Evolutionary conservation across 768 basidiomycete genomes (phyloP).

Genomic region (Suillus subaureus): DNA sequence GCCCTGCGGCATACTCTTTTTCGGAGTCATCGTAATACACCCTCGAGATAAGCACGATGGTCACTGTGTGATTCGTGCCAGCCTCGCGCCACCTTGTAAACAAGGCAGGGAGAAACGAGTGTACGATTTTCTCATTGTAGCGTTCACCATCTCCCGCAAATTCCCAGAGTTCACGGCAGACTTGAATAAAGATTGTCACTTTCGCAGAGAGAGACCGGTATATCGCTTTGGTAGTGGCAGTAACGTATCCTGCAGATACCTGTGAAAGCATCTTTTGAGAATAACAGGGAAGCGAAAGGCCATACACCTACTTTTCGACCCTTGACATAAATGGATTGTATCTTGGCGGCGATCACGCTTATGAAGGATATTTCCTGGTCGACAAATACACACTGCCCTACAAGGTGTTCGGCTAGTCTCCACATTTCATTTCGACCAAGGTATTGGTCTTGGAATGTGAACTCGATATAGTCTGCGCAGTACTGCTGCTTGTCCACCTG

Average conservation of each 20-base stretch:
- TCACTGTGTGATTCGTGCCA: conserved; percentile 90
- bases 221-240: conserved; percentile 81
- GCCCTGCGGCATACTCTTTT: conserved; percentile 81
- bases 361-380: conserved; percentile 88
- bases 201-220: conserved; percentile 91
- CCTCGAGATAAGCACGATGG: conserved; percentile 91
- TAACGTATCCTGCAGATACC: conserved; percentile 84
- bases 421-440: conserved; percentile 97
- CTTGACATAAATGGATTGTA: conserved; percentile 74
- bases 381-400: conserved; percentile 78
- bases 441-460: conserved; percentile 94
- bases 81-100: conserved; percentile 84
- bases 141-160: conserved; percentile 96
- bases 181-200: conserved; percentile 93
- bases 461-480: conserved; percentile 80
- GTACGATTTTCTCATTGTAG: conserved; percentile 96
- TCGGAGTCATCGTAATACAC: conserved; percentile 86
- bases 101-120: conserved; percentile 91
- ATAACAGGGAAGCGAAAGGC: not conserved
- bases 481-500: conserved; percentile 70
- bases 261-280: conserved; percentile 30
- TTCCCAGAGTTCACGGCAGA: conserved; percentile 95
- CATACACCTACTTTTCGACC: conserved; percentile 57
- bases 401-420: conserved; percentile 82
- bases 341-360: conserved; percentile 79